Base-by-base conservation (phyloP, 2,329 filamentous ascomycete species). In the Pseudogymnoascus sp. region DNA sequence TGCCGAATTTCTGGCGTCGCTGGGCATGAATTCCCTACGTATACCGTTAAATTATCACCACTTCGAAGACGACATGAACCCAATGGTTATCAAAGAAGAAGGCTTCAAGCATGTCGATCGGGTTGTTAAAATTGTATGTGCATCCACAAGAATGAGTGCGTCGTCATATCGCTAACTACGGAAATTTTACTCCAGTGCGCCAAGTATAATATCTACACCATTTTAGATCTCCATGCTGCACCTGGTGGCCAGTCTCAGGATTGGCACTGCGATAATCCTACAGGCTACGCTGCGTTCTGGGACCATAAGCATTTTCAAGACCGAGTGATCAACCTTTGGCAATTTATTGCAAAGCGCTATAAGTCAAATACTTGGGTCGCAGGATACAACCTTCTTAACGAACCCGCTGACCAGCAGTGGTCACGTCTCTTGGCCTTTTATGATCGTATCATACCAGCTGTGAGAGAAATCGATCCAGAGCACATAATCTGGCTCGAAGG, bases 31-130 rank as follows among this genome's bases (percentile, higher is more conserved):
- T 70, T 86, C 82, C 69, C 75, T 86, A 2, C 78, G 84, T 0
- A 73, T 87, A 2, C 83, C 84, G 0, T 85, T 87, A 73, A 87
- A 86, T 69, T 85, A 86, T 68, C 79, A 80, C 0, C 80, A 83
- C 67, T 82, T 83, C 36, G 79, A 82, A 64, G 79, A 83, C 65
- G 79, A 82, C 63, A 76, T 79, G 73, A 78, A 82, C 64, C 81
- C 81, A 0, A 69, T 75, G 6, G 77, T 79, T 0, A 69, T 82
- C 9, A 82, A 81, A 67, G 69, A 76, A 13, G 73, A 74, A 8
- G 81, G 81, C 0, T 82, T 83, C 67, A 77, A 79, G 65, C 76
- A 78, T 57, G 68, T 83, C 1, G 81, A 83, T 65, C 74, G 78
- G 11, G 75, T 81, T 1, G 73, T 83, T 4, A 73, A 82, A 1